These are phyloP conservation scores for Fagopyrum esculentum DNA, from an alignment of 148 eudicot species.

Conservation along the genomic window DNA sequence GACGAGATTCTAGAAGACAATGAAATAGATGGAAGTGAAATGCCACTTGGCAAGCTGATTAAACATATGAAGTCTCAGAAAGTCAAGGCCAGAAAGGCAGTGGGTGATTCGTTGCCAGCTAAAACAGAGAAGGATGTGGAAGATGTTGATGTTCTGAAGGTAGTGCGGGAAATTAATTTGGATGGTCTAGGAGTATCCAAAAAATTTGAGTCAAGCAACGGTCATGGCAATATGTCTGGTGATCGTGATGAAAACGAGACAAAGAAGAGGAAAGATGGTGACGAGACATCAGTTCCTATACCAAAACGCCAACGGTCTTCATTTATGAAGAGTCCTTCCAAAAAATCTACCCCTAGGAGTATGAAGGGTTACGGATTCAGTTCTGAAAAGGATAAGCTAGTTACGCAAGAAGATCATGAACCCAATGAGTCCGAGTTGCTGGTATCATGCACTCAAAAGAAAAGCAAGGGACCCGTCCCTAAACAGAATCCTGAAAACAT, in stretches of 20 bases:
- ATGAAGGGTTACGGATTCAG: constrained; percentile 20
- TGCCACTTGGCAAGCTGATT: constrained; percentile 81
- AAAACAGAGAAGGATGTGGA: constrained; percentile 35
- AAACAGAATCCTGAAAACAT: constrained; percentile 26
- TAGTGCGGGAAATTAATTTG: constrained; percentile 79
- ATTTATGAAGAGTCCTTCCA: constrained; percentile 34
- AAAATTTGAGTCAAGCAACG: constrained; percentile 63
- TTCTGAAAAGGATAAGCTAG: constrained; percentile 29
- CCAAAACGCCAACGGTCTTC: constrained; percentile 77
- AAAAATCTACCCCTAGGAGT: constrained; percentile 23
- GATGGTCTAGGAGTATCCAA: constrained; percentile 39
- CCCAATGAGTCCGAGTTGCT: constrained; percentile 38
- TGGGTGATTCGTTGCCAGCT: constrained; percentile 33
- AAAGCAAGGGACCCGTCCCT: constrained; percentile 31
- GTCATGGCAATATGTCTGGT: constrained; percentile 33
- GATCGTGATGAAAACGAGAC: constrained; percentile 27
- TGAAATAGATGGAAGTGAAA: constrained; percentile 76
- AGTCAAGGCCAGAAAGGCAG: constrained; percentile 51
- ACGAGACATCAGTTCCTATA: constrained; percentile 35
- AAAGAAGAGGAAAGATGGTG: constrained; percentile 44
- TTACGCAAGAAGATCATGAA: constrained; percentile 30
- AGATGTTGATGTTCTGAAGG: constrained; percentile 52
- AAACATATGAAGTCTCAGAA: constrained; percentile 78
- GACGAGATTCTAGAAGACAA: constrained; percentile 61
- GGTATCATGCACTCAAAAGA: constrained; percentile 36